Conservation (phyloP, 495 filamentous ascomycete genomes). For the Cenococcum geophilum region DNA sequence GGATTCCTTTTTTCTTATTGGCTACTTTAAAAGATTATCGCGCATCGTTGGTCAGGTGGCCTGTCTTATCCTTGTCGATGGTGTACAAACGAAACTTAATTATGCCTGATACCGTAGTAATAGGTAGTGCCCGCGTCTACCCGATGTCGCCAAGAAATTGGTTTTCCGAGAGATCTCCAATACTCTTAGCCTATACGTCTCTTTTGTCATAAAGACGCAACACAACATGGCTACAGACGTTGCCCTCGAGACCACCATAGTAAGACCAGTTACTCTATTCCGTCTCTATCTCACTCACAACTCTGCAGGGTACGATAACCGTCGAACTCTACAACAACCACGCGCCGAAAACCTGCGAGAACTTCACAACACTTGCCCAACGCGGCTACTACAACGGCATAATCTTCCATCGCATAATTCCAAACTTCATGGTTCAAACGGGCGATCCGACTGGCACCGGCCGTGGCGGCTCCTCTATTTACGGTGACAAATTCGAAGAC, state of each 20-base stretch:
- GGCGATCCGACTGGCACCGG: conserved; percentile 96
- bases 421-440: conserved; percentile 94
- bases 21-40: no score
- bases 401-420: conserved; percentile 91
- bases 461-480: conserved; percentile 83
- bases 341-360: conserved; percentile 80
- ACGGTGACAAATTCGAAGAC: conserved; percentile 91
- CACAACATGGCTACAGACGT: conserved; percentile 65
- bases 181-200: neutral
- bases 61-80: no score
- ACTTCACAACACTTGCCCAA: conserved; percentile 72
- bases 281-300: neutral
- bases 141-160: neutral
- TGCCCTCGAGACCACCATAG: conserved; percentile 75
- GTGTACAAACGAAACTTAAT: no score
- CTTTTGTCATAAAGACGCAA: neutral
- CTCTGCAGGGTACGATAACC: conserved; percentile 63
- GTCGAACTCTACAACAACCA: conserved; percentile 85
- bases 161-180: neutral
- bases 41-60: no score
- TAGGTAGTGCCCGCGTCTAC: no score
- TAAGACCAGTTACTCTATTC: conserved; percentile 31
- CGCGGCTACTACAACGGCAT: conserved; percentile 81
- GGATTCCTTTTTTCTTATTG: no score
- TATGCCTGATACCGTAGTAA: no score